phyloP scores from a whole-genome alignment of 345 rosid species.

The Leavenworthia alabamica region DNA sequence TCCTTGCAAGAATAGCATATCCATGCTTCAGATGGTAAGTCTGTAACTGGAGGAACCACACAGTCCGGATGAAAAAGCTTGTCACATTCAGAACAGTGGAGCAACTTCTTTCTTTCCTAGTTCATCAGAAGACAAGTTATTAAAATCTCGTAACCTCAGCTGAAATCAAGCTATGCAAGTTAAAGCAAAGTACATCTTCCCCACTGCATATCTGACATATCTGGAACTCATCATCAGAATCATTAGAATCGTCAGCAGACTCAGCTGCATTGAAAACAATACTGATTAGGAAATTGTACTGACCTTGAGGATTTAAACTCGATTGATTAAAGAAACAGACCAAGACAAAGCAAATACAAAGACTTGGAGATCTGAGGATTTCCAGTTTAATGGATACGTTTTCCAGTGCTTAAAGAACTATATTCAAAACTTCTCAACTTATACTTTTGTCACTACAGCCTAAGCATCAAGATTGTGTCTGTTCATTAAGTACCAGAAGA shows the following conservation, averaged over 20 bases:
- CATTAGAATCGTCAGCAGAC: slow-evolving; percentile 67
- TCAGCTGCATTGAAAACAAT: slow-evolving; percentile 54
- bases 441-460: slow-evolving; percentile 9
- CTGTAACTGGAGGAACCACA: slow-evolving; percentile 77
- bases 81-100: slow-evolving; percentile 88
- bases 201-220: slow-evolving; percentile 84
- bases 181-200: slow-evolving; percentile 64
- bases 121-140: slow-evolving; percentile 22
- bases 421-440: background rate
- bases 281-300: slow-evolving; percentile 13
- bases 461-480: slow-evolving; percentile 8
- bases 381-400: background rate
- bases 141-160: slow-evolving; percentile 8
- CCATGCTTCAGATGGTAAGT: slow-evolving; percentile 69
- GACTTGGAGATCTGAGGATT: slow-evolving; percentile 6
- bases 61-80: slow-evolving; percentile 84
- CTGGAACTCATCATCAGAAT: slow-evolving; percentile 98
- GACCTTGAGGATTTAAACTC: slow-evolving; percentile 2
- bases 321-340: slow-evolving; percentile 4
- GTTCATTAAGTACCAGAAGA: background rate
- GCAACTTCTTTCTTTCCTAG: slow-evolving; percentile 90
- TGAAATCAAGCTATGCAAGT: slow-evolving; percentile 6
- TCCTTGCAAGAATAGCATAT: slow-evolving; percentile 91
- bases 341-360: slow-evolving; percentile 1
- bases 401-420: background rate